Percentiles rank a stretch among this genome's conserved stretches.
phyloP scores from a whole-genome alignment of 192 early-diverging fungal species.

The Mortierella hygrophila region DNA sequence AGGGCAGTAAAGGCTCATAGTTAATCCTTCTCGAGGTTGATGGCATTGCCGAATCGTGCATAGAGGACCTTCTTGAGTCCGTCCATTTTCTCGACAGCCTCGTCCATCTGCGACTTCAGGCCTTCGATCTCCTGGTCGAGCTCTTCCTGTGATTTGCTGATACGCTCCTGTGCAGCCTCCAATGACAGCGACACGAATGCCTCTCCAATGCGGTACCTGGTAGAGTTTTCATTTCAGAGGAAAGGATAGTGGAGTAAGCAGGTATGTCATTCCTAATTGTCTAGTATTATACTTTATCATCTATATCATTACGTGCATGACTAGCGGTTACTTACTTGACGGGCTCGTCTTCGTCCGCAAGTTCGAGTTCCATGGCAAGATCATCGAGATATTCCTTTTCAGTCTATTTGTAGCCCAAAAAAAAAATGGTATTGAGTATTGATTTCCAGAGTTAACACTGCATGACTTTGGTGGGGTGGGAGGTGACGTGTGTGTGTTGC shows the following conservation, averaged over 20 bases:
- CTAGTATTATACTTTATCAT: background rate
- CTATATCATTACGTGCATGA: background rate
- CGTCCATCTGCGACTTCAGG: constrained; percentile 74
- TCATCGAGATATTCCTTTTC: constrained; percentile 97
- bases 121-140: constrained; percentile 72
- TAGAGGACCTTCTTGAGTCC: constrained; percentile 90
- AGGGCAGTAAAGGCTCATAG: background rate
- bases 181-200: constrained; percentile 83
- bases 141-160: constrained; percentile 73
- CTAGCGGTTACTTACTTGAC: constrained; percentile 66
- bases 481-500: too few species aligned
- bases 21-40: constrained; percentile 93
- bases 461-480: too few species aligned
- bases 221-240: too few species aligned
- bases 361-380: constrained; percentile 90
- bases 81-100: constrained; percentile 80
- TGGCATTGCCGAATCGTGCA: constrained; percentile 93
- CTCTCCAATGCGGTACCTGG: constrained; percentile 89
- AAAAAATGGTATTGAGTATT: background rate
- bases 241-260: too few species aligned
- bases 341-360: constrained; percentile 91
- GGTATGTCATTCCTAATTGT: too few species aligned
- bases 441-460: background rate
- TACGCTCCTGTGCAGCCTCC: constrained; percentile 78
- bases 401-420: constrained; percentile 52